Evolutionary conservation across 2,329 filamentous ascomycete species (phyloP).

Genomic region (Neurospora crassa): DNA sequence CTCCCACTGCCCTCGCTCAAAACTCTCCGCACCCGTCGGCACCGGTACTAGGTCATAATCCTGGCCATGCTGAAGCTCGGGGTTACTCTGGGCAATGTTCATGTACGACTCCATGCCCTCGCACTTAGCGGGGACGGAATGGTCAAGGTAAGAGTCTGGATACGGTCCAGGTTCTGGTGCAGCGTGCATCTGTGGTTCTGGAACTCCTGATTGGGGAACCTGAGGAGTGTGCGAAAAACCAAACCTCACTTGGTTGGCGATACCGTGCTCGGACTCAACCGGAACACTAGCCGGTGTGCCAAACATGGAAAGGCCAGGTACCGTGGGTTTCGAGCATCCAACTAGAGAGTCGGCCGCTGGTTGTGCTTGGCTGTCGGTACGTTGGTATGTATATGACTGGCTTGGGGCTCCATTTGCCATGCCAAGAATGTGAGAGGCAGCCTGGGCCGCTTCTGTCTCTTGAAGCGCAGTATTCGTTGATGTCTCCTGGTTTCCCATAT

Average conservation of each 20-base stretch:
- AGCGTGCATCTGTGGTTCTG: neutral
- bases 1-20: constrained; percentile 15
- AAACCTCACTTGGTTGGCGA: constrained; percentile 22
- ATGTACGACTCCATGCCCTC: constrained; percentile 11
- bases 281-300: constrained; percentile 8
- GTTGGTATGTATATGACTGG: neutral
- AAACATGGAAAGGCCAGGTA: constrained; percentile 15
- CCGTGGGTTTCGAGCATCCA: constrained; percentile 5
- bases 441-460: neutral
- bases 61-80: constrained; percentile 4
- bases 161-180: constrained; percentile 9
- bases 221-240: constrained; percentile 20
- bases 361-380: neutral
- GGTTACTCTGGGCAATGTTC: constrained; percentile 8
- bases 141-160: constrained; percentile 14
- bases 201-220: constrained; percentile 1
- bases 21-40: constrained; percentile 9
- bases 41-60: constrained; percentile 3
- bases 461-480: neutral
- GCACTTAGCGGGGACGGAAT: constrained; percentile 6
- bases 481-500: neutral
- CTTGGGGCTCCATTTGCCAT: neutral
- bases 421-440: neutral
- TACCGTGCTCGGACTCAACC: constrained; percentile 7
- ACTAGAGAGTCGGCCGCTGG: constrained; percentile 6